Conservation (phyloP, 257 asterid genomes). For the Linaria vulgaris region DNA sequence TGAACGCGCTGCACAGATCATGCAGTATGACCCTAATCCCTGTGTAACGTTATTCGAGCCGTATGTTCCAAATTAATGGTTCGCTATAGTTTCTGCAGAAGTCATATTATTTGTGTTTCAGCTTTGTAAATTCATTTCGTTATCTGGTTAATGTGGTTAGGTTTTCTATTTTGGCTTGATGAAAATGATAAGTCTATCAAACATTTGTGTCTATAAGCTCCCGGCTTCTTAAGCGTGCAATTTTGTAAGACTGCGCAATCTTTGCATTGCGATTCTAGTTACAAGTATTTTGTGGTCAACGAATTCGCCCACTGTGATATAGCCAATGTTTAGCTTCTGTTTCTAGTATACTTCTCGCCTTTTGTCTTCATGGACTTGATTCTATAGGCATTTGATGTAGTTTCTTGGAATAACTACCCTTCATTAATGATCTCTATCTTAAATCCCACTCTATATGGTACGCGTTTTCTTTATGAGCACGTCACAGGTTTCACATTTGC, state of each 20-base stretch:
- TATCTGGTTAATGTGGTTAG: not conserved
- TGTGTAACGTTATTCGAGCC: conserved; percentile 67
- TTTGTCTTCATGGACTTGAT: not conserved
- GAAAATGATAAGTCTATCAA: not conserved
- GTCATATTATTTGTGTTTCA: not conserved
- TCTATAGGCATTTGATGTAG: too few species aligned
- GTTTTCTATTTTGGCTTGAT: not conserved
- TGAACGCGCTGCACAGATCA: conserved; percentile 88
- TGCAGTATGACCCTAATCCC: conserved; percentile 72
- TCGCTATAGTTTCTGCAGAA: not conserved
- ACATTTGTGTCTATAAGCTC: conserved; percentile 4
- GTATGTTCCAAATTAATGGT: conserved; percentile 52
- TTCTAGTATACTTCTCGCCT: not conserved
- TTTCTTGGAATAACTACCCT: too few species aligned
- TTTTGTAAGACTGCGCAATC: conserved; percentile 8
- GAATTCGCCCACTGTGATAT: not conserved
- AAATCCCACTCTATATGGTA: too few species aligned
- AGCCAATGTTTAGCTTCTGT: not conserved
- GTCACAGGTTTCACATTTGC: too few species aligned
- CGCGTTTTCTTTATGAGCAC: too few species aligned
- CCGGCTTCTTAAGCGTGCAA: conserved; percentile 2
- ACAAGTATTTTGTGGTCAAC: not conserved
- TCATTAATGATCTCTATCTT: too few species aligned
- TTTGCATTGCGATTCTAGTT: not conserved
- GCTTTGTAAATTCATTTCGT: conserved; percentile 1